Evolutionary conservation across 2,329 filamentous ascomycete species (phyloP).

Genomic region (Microsporum audouinii): DNA sequence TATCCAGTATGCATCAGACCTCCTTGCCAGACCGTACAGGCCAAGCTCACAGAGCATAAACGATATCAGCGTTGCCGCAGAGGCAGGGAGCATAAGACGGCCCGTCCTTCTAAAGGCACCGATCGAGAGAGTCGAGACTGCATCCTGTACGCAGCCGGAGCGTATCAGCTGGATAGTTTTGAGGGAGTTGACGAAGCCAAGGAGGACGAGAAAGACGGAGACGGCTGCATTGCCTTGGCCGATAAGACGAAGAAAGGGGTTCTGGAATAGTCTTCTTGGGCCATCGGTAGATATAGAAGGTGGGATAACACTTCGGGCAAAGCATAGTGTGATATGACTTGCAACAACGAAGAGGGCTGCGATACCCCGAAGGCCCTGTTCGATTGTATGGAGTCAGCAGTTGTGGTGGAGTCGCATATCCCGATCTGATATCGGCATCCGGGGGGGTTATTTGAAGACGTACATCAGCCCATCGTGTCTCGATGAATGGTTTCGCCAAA

Average conservation of each 20-base stretch:
- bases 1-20: slow-evolving; percentile 51
- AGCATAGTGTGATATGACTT: slow-evolving; percentile 44
- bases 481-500: slow-evolving; percentile 3
- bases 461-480: slow-evolving; percentile 8
- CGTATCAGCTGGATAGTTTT: slow-evolving; percentile 48
- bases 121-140: slow-evolving; percentile 44
- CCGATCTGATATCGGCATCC: background rate
- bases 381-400: background rate
- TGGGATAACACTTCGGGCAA: slow-evolving; percentile 41
- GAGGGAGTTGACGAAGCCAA: slow-evolving; percentile 53
- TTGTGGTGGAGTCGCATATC: background rate
- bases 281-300: slow-evolving; percentile 36
- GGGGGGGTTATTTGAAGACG: background rate
- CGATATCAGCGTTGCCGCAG: slow-evolving; percentile 43
- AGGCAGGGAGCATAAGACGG: slow-evolving; percentile 47
- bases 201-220: slow-evolving; percentile 54
- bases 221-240: slow-evolving; percentile 54
- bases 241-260: slow-evolving; percentile 48
- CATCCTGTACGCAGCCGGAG: slow-evolving; percentile 43
- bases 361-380: slow-evolving; percentile 45
- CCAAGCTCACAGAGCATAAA: slow-evolving; percentile 48
- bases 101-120: slow-evolving; percentile 49
- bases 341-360: slow-evolving; percentile 46
- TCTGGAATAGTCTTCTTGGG: slow-evolving; percentile 43
- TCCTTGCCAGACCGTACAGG: slow-evolving; percentile 45